Percentiles rank a stretch among this genome's conserved stretches.
phyloP scores from a whole-genome alignment of 1,284 basidiomycete genomes.

The Papiliotrema fonsecae region DNA sequence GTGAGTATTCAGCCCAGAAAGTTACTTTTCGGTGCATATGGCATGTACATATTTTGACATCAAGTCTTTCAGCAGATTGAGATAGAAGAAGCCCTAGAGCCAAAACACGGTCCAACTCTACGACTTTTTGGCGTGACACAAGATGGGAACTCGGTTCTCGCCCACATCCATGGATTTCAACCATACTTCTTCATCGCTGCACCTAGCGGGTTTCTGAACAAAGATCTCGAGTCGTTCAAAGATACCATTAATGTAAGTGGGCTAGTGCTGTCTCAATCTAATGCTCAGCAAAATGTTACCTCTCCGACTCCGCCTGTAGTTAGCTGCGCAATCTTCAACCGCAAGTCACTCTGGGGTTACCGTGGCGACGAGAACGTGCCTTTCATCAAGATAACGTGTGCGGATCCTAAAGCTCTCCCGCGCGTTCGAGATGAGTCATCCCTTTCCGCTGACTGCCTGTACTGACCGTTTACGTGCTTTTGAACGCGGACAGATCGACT shows the following conservation, averaged over 20 bases:
- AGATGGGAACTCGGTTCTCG: conserved; percentile 81
- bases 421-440: conserved; percentile 82
- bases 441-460: not conserved
- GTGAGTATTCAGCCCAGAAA: conserved; percentile 47
- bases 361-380: conserved; percentile 68
- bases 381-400: conserved; percentile 77
- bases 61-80: conserved; percentile 89
- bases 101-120: conserved; percentile 54
- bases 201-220: conserved; percentile 70
- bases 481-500: conserved; percentile 74
- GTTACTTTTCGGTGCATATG: not conserved
- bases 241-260: conserved; percentile 70
- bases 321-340: conserved; percentile 60
- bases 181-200: conserved; percentile 88
- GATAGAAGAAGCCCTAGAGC: conserved; percentile 67
- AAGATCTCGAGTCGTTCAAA: conserved; percentile 63
- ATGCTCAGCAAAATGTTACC: conserved; percentile 26
- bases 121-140: conserved; percentile 85
- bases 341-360: conserved; percentile 80
- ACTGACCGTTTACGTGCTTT: conserved; percentile 62
- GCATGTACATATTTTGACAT: not conserved
- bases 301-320: conserved; percentile 51
- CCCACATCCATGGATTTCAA: conserved; percentile 70
- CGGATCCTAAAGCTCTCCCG: conserved; percentile 68
- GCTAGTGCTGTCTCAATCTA: not conserved